These are phyloP conservation scores for Clarireedia monteithiana DNA, from an alignment of 2,329 filamentous ascomycete species.

Conservation along the genomic window DNA sequence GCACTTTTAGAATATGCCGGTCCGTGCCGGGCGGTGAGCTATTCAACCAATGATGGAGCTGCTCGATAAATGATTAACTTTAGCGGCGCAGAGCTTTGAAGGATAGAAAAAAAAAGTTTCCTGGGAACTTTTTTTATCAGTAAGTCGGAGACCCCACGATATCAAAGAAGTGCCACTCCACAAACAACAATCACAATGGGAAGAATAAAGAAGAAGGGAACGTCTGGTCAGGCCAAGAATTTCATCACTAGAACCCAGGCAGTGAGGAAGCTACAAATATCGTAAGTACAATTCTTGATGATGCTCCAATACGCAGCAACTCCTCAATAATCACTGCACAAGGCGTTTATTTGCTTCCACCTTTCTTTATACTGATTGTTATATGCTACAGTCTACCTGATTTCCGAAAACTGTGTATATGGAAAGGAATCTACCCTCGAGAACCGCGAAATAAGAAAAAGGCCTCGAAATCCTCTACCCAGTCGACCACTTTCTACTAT, in stretches of 20 bases:
- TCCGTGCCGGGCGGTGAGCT: slow-evolving; percentile 10
- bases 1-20: background rate
- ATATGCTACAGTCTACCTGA: slow-evolving; percentile 67
- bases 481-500: slow-evolving; percentile 86
- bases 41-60: slow-evolving; percentile 6
- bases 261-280: slow-evolving; percentile 90
- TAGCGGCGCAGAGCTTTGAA: slow-evolving; percentile 1
- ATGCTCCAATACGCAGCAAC: background rate
- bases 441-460: slow-evolving; percentile 97
- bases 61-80: background rate
- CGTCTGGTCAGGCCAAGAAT: slow-evolving; percentile 88
- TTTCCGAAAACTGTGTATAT: slow-evolving; percentile 97
- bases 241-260: slow-evolving; percentile 97
- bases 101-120: slow-evolving; percentile 9
- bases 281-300: background rate
- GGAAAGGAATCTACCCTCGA: slow-evolving; percentile 98
- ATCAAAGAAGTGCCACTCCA: background rate
- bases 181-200: slow-evolving; percentile 44
- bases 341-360: background rate
- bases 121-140: slow-evolving; percentile 8
- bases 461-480: slow-evolving; percentile 82
- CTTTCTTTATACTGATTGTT: background rate
- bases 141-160: slow-evolving; percentile 5
- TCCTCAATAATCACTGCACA: background rate
- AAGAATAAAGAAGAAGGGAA: slow-evolving; percentile 84